A percentile compares a stretch with the other conserved stretches of the same genome.
Conservation (phyloP, 495 filamentous ascomycete genomes). For the Chlorociboria aeruginascens region DNA sequence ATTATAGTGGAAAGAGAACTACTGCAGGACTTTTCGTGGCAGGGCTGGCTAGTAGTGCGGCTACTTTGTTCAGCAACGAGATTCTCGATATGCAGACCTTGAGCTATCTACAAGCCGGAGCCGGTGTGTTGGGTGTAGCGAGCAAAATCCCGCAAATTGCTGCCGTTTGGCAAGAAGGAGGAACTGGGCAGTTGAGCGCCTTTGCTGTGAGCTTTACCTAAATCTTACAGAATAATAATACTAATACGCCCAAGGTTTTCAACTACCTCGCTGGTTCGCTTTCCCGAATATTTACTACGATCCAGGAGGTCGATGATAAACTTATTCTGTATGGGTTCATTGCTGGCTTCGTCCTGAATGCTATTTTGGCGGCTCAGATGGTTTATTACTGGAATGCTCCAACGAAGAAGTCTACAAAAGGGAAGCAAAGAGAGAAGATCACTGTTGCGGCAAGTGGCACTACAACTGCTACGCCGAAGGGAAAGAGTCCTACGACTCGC, state of each 20-base stretch:
- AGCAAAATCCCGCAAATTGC: constrained; percentile 90
- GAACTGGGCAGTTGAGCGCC: constrained; percentile 90
- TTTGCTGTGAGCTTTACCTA: constrained; percentile 61
- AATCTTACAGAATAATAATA: not conserved
- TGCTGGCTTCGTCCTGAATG: constrained; percentile 77
- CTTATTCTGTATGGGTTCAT: constrained; percentile 90
- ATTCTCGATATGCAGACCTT: constrained; percentile 52
- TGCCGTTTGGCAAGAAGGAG: constrained; percentile 69
- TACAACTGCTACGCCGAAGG: constrained; percentile 29
- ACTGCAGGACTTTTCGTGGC: constrained; percentile 65
- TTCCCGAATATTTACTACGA: constrained; percentile 88
- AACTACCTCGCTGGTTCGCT: constrained; percentile 91
- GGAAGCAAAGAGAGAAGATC: constrained; percentile 11
- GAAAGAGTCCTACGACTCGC: constrained; percentile 40
- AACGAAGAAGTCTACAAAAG: constrained; percentile 5
- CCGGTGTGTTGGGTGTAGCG: constrained; percentile 67
- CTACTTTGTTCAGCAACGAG: constrained; percentile 44
- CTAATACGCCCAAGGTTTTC: constrained; percentile 57
- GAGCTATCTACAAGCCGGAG: constrained; percentile 70
- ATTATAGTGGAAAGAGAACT: constrained; percentile 50
- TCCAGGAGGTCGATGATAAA: constrained; percentile 92
- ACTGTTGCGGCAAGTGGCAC: constrained; percentile 15
- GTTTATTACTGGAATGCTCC: constrained; percentile 89
- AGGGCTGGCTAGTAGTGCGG: constrained; percentile 51
- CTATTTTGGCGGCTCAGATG: constrained; percentile 82